A percentile compares a stretch with the other conserved stretches of the same genome.
These are phyloP conservation scores for Seiridium cupressi DNA, from an alignment of 2,329 filamentous ascomycete species.

Conservation along the genomic window DNA sequence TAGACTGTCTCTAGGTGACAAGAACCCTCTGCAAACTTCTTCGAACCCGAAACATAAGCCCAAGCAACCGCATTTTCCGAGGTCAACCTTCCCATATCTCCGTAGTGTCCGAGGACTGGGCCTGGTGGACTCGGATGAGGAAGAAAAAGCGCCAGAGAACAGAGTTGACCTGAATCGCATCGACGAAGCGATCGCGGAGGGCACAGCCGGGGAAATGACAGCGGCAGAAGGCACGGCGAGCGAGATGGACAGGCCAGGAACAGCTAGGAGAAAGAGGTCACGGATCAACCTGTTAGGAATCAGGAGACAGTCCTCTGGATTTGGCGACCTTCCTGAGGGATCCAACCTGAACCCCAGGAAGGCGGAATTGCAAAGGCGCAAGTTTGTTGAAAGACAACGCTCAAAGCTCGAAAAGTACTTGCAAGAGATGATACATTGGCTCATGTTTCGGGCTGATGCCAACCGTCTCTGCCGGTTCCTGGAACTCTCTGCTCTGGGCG, in stretches of 20 bases:
- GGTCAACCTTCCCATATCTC: slow-evolving; percentile 85
- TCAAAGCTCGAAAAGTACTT: slow-evolving; percentile 86
- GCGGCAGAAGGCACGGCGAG: slow-evolving; percentile 66
- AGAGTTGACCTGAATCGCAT: slow-evolving; percentile 23
- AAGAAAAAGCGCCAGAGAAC: slow-evolving; percentile 45
- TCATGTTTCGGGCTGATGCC: slow-evolving; percentile 95
- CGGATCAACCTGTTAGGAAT: slow-evolving; percentile 49
- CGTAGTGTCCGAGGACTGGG: slow-evolving; percentile 69
- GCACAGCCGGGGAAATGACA: slow-evolving; percentile 42
- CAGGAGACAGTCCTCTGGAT: slow-evolving; percentile 50
- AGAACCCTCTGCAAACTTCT: slow-evolving; percentile 73
- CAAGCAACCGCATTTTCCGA: slow-evolving; percentile 87
- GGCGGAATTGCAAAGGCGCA: slow-evolving; percentile 53
- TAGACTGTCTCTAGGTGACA: slow-evolving; percentile 80
- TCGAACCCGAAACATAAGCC: slow-evolving; percentile 65
- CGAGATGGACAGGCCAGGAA: slow-evolving; percentile 58
- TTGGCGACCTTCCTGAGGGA: slow-evolving; percentile 45
- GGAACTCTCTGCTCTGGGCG: slow-evolving; percentile 89
- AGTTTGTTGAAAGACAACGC: slow-evolving; percentile 80
- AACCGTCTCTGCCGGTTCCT: slow-evolving; percentile 95
- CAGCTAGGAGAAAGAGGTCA: slow-evolving; percentile 44
- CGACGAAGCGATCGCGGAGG: slow-evolving; percentile 29
- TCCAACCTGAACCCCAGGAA: slow-evolving; percentile 42
- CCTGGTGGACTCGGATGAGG: slow-evolving; percentile 76
- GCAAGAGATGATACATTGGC: slow-evolving; percentile 89